Evolutionary conservation across 345 rosid genomes (phyloP).

Genomic region (Brassica juncea): DNA sequence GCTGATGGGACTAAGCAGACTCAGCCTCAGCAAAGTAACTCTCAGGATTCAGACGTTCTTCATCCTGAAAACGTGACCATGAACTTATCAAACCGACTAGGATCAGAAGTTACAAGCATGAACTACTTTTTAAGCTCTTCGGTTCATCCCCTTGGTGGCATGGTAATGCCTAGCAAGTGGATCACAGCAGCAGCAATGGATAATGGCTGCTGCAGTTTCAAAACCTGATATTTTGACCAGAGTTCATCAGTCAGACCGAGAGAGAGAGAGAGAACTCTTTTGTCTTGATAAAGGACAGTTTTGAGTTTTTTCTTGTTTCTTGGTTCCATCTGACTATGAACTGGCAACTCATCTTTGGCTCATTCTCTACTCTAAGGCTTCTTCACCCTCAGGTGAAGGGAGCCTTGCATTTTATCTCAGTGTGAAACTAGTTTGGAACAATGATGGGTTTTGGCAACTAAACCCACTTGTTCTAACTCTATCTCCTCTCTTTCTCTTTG

Average conservation of each 20-base stretch:
- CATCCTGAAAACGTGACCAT: conserved; percentile 64
- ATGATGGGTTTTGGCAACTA: conserved; percentile 17
- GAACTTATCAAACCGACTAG: conserved; percentile 59
- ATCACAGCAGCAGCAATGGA: conserved; percentile 57
- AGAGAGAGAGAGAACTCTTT: not conserved
- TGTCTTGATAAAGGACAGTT: conserved; percentile 15
- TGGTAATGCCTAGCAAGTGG: conserved; percentile 79
- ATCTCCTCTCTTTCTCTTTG: not conserved
- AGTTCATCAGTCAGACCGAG: conserved; percentile 26
- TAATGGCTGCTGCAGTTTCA: conserved; percentile 60
- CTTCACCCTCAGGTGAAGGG: not conserved
- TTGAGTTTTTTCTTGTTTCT: conserved; percentile 10
- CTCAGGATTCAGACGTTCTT: conserved; percentile 78
- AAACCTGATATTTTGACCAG: conserved; percentile 46
- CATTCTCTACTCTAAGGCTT: conserved; percentile 30
- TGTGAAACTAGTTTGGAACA: conserved; percentile 28
- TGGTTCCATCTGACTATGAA: conserved; percentile 53
- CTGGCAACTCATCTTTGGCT: conserved; percentile 98
- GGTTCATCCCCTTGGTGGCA: conserved; percentile 52
- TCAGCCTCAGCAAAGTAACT: conserved; percentile 52
- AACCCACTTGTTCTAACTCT: conserved; percentile 28
- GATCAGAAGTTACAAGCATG: conserved; percentile 82
- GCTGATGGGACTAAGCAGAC: conserved; percentile 26
- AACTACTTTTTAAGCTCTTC: conserved; percentile 49
- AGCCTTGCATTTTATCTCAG: conserved; percentile 17